These are phyloP conservation scores for Monosporascus cannonballus DNA, from an alignment of 2,329 filamentous ascomycete genomes.

Conservation along the genomic window DNA sequence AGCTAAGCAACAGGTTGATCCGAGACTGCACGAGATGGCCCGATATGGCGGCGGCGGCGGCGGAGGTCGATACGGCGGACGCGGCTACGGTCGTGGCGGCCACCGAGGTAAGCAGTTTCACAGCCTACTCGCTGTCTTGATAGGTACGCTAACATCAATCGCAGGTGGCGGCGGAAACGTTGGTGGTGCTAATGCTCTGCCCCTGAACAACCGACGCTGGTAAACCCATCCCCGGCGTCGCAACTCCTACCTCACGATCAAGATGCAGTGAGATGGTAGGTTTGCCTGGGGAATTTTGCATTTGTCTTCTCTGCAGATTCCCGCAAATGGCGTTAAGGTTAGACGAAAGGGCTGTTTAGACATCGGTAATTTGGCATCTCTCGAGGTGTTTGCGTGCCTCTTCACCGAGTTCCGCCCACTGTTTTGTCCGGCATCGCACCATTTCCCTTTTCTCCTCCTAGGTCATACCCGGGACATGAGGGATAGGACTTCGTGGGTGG, in stretches of 20 bases:
- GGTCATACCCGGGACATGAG: constrained; percentile 8
- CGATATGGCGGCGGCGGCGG: constrained; percentile 84
- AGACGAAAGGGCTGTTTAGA: constrained; percentile 28
- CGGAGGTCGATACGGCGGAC: constrained; percentile 63
- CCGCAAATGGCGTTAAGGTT: constrained; percentile 29
- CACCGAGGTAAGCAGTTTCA: constrained; percentile 28
- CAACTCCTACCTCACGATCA: constrained; percentile 2
- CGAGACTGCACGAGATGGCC: constrained; percentile 90
- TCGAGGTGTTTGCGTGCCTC: constrained; percentile 14
- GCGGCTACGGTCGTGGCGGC: constrained; percentile 62
- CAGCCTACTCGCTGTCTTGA: background rate
- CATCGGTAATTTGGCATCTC: constrained; percentile 19
- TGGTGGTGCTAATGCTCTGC: constrained; percentile 36
- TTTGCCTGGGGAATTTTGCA: constrained; percentile 9
- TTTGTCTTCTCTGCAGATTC: constrained; percentile 19
- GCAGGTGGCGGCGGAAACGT: constrained; percentile 30
- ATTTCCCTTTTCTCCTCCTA: constrained; percentile 5
- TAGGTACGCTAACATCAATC: constrained; percentile 4
- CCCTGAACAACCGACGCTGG: constrained; percentile 29
- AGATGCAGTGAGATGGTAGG: constrained; percentile 6
- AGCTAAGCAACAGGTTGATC: constrained; percentile 97
- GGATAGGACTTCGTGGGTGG: constrained; percentile 7
- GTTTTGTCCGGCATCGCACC: background rate
- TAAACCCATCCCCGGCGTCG: constrained; percentile 11
- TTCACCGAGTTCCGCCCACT: constrained; percentile 14